Conservation (phyloP, 805 yeast genomes). For the Yarrowia osloensis region DNA sequence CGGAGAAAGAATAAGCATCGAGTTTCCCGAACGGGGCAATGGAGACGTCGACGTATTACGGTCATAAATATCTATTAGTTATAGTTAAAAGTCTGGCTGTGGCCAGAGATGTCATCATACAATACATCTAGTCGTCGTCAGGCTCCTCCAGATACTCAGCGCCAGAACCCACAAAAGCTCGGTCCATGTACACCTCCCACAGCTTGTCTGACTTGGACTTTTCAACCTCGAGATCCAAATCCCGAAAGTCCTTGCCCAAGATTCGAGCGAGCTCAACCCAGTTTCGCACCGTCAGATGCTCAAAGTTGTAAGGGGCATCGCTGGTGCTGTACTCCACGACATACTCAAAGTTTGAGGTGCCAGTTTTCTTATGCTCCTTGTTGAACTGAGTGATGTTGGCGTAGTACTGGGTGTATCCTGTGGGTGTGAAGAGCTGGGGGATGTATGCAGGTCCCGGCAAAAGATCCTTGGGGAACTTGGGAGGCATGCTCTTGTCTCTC, state of each 20-base stretch:
- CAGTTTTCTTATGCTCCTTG: constrained; percentile 41
- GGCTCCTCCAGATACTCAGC: constrained; percentile 49
- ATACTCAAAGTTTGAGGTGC: constrained; percentile 51
- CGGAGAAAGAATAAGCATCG: not conserved
- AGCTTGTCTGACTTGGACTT: constrained; percentile 30
- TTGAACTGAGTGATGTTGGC: constrained; percentile 61
- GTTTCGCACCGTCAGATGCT: constrained; percentile 58
- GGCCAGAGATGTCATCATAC: not conserved
- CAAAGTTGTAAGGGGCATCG: constrained; percentile 57
- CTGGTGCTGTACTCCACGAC: constrained; percentile 71
- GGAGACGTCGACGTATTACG: not conserved
- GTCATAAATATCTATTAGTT: constrained; percentile 6
- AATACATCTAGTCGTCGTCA: not conserved
- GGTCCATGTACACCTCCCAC: constrained; percentile 53
- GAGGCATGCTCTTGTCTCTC: constrained; percentile 62
- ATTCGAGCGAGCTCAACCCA: constrained; percentile 55
- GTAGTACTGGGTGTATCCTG: constrained; percentile 70
- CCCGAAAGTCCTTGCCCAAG: constrained; percentile 26
- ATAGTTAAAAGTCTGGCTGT: not conserved
- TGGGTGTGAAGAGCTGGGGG: constrained; percentile 72
- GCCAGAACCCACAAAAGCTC: constrained; percentile 65
- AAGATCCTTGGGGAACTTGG: constrained; percentile 55
- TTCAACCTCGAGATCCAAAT: constrained; percentile 31
- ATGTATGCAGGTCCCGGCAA: constrained; percentile 76
- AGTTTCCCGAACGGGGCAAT: not conserved